phyloP scores from a whole-genome alignment of 1,139 yeast genomes.

The Kodamaea plutei region DNA sequence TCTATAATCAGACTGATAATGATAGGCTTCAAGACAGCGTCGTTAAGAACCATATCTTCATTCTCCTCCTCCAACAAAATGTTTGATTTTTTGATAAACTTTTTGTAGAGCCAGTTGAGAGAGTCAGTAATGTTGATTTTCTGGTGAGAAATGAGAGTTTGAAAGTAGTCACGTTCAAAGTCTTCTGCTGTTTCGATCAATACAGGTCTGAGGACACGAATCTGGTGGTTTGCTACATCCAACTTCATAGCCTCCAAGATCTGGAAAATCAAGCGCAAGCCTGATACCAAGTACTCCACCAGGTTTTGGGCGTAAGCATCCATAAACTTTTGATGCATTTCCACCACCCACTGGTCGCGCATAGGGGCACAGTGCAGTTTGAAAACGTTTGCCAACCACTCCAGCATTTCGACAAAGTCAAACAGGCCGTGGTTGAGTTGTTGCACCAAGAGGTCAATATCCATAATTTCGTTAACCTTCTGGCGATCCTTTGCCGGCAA shows the following conservation, averaged over 20 bases:
- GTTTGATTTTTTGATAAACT: constrained; percentile 23
- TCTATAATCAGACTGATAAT: constrained; percentile 53
- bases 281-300: constrained; percentile 62
- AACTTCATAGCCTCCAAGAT: constrained; percentile 94
- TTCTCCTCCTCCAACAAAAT: constrained; percentile 11
- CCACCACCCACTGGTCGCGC: constrained; percentile 88
- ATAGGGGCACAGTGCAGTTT: constrained; percentile 91
- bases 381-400: constrained; percentile 67
- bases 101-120: constrained; percentile 63
- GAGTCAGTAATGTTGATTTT: constrained; percentile 67
- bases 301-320: constrained; percentile 55
- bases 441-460: constrained; percentile 71
- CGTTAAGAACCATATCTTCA: constrained; percentile 12
- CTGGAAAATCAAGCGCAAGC: constrained; percentile 73
- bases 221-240: constrained; percentile 94
- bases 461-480: constrained; percentile 69
- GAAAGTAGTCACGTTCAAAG: constrained; percentile 84
- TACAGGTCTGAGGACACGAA: constrained; percentile 78
- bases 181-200: constrained; percentile 87
- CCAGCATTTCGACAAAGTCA: constrained; percentile 65
- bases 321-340: constrained; percentile 68
- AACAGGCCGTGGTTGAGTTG: constrained; percentile 67
- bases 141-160: constrained; percentile 61
- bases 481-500: constrained; percentile 76
- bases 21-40: constrained; percentile 28